Base-by-base conservation (phyloP, 306 rosid species). In the Boehmeria nivea region DNA sequence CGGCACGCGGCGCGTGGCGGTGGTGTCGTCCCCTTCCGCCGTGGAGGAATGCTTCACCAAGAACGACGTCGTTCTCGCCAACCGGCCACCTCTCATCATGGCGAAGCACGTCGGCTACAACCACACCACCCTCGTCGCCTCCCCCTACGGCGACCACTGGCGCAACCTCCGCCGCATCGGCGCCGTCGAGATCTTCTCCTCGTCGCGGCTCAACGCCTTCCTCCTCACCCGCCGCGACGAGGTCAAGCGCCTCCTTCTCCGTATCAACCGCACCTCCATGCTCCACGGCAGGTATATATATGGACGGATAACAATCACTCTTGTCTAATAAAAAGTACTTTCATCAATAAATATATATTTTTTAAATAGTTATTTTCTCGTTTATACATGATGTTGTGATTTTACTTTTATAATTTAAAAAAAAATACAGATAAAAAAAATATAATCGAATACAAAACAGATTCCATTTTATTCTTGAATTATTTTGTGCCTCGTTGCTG, bases 81-180 rank as follows among this genome's bases (percentile, higher is more conserved):
- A 85, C 61, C 88, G 90, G 23, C 46, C 76, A 0, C 59, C 15
- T 12, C 20, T 61, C 6, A 16, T 15, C 21, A 17, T 53, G 27
- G 56, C 51, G 28, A 79, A 85, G 69, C 47, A 80, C 61, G 2
- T 88, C 0, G 67, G 23, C 40, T 88, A 69, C 61, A 55, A 88
- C 75, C 3, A 64, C 57, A 71, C 94, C 61, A 63, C 63, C 1
- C 1, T 85, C 0, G 2, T 24, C 0, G 0, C 60, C 3, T 8
- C 96, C 0, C 40, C 85, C 0, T 83, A 88, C 40, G 89, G 93
- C 15, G 86, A 82, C 17, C 95, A 80, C 67, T 88, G 97, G 95
- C 83, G 91, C 20, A 88, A 85, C 78, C 47, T 82, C 18, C 86
- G 91, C 19, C 91, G 91, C 16, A 76, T 80, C 10, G 61, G 78